phyloP scores from a whole-genome alignment of 179 eudicot species.

The Heliamphora pulchella region DNA sequence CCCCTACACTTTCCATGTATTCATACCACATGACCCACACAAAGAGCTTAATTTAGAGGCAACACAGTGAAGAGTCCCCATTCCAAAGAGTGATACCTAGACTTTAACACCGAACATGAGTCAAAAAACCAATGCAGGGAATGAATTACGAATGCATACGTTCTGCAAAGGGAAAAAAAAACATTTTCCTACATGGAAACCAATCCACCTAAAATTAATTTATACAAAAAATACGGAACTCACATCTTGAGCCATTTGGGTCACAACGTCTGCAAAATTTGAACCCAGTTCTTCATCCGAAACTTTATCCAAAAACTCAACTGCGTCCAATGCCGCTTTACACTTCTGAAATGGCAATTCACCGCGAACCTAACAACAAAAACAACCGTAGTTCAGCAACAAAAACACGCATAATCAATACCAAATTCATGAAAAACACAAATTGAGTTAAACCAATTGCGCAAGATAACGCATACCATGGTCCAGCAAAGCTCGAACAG shows the following conservation, averaged over 20 bases:
- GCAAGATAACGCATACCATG: slow-evolving; percentile 32
- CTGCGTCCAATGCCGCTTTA: slow-evolving; percentile 77
- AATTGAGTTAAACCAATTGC: neutral
- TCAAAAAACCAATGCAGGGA: too few relatives aligned
- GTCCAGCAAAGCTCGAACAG: slow-evolving; percentile 72
- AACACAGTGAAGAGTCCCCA: slow-evolving; percentile 1
- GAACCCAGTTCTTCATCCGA: slow-evolving; percentile 63
- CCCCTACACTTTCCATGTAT: neutral
- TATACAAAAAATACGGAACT: slow-evolving; percentile 24
- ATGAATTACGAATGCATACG: too few relatives aligned
- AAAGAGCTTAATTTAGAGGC: neutral
- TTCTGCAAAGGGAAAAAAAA: neutral
- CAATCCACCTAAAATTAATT: neutral
- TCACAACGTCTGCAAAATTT: slow-evolving; percentile 70
- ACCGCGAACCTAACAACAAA: slow-evolving; percentile 58
- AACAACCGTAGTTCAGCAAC: neutral
- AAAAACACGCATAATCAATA: neutral
- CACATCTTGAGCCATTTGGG: slow-evolving; percentile 95
- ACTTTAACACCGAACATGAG: neutral
- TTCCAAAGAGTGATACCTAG: neutral
- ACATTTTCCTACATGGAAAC: neutral
- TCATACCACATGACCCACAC: neutral
- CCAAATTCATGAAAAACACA: neutral
- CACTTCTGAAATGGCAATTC: slow-evolving; percentile 78
- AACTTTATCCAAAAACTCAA: slow-evolving; percentile 46